Conservation (phyloP, 805 yeast species). For the Ogataea thermomethanolica region DNA sequence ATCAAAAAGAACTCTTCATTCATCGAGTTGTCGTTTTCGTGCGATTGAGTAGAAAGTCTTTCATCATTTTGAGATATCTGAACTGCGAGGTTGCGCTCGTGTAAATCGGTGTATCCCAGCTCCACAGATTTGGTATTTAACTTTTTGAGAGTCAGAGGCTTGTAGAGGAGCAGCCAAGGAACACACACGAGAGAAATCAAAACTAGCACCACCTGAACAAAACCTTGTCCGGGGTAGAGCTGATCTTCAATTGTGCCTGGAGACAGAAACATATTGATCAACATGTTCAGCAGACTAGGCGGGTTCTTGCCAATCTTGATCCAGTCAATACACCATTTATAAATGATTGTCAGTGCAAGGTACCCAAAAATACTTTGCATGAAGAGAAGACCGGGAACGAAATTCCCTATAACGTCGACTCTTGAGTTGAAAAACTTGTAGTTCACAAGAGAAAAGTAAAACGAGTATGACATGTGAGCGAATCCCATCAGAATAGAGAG, state of each 20-base stretch:
- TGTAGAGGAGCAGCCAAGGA: conserved; percentile 67
- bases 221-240: conserved; percentile 61
- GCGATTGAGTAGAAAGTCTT: conserved; percentile 18
- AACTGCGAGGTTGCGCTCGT: conserved; percentile 27
- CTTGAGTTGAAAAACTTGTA: conserved; percentile 52
- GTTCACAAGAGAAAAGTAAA: conserved; percentile 63
- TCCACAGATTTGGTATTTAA: conserved; percentile 49
- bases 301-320: conserved; percentile 56
- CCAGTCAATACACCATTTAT: conserved; percentile 78
- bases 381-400: conserved; percentile 68
- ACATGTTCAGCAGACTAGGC: conserved; percentile 70
- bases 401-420: conserved; percentile 69
- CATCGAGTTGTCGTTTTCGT: conserved; percentile 27
- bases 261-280: conserved; percentile 70
- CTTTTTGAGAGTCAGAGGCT: conserved; percentile 47
- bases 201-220: conserved; percentile 55
- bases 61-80: conserved; percentile 29
- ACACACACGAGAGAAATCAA: conserved; percentile 62
- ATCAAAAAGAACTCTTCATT: conserved; percentile 27
- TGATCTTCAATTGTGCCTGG: conserved; percentile 69
- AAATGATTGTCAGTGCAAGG: conserved; percentile 59
- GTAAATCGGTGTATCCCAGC: conserved; percentile 50
- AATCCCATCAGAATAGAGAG: conserved; percentile 73
- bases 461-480: conserved; percentile 70
- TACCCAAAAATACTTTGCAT: conserved; percentile 79